Evolutionary conservation across 176 grass and related monocot genomes (phyloP).

Genomic region (Paspalum notatum): DNA sequence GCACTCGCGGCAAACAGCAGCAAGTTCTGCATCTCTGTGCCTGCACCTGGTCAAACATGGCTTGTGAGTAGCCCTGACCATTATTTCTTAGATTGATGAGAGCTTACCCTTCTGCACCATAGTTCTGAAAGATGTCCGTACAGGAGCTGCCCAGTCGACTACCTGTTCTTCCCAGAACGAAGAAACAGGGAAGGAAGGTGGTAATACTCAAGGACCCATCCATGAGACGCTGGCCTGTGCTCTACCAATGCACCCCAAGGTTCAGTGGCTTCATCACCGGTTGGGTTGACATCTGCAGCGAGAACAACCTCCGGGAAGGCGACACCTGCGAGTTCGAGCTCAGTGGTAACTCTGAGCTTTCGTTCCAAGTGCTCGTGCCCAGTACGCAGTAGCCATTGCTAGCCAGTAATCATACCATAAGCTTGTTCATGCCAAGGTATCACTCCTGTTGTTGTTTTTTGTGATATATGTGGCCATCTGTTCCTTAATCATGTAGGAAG

Average conservation of each 20-base stretch:
- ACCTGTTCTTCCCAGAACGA: conserved; percentile 44
- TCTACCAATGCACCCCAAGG: conserved; percentile 52
- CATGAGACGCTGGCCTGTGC: conserved; percentile 51
- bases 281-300: conserved; percentile 52
- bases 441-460: background rate
- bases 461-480: background rate
- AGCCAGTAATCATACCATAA: background rate
- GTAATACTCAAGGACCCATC: conserved; percentile 52
- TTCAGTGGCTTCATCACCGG: conserved; percentile 62
- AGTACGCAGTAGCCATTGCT: background rate
- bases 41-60: conserved; percentile 46
- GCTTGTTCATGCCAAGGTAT: background rate
- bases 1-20: conserved; percentile 16
- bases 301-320: conserved; percentile 47
- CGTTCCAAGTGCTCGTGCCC: conserved; percentile 37
- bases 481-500: background rate
- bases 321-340: conserved; percentile 57
- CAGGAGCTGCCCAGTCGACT: conserved; percentile 60
- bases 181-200: conserved; percentile 56
- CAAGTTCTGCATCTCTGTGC: conserved; percentile 34
- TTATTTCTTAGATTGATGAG: background rate
- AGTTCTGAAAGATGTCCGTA: background rate
- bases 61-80: conserved; percentile 52
- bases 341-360: conserved; percentile 20
- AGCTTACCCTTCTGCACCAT: background rate